These are phyloP conservation scores for Neofusicoccum sp. DNA, from an alignment of 2,329 filamentous ascomycete species.

Conservation along the genomic window DNA sequence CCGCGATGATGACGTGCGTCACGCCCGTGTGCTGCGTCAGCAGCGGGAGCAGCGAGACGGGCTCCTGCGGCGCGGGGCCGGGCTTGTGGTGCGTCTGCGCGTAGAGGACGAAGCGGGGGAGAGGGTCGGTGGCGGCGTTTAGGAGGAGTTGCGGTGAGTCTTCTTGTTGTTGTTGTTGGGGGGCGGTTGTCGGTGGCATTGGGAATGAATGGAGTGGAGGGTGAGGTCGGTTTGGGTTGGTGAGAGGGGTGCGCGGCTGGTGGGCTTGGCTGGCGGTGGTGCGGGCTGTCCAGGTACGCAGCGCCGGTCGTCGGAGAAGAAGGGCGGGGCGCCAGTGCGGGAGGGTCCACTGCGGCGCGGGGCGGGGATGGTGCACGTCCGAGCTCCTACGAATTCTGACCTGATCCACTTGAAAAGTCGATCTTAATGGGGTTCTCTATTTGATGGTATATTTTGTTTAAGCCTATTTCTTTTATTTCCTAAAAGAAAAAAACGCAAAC, in stretches of 20 bases:
- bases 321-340: no score
- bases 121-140: constrained; percentile 25
- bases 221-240: background rate
- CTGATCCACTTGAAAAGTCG: no score
- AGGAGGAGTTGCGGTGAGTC: background rate
- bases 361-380: no score
- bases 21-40: constrained; percentile 61
- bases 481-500: no score
- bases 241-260: background rate
- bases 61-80: constrained; percentile 44
- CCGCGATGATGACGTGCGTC: constrained; percentile 85
- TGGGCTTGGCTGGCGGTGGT: no score
- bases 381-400: no score
- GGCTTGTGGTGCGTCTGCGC: constrained; percentile 66
- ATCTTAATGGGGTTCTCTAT: no score
- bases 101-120: constrained; percentile 56
- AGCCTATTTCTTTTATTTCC: no score
- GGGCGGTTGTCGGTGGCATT: constrained; percentile 32
- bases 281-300: no score
- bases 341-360: no score
- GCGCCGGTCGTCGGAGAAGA: no score
- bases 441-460: no score
- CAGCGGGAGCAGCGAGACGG: constrained; percentile 65
- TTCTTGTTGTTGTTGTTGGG: constrained; percentile 15
- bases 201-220: background rate